Percentiles rank a stretch among this genome's conserved stretches.
These are phyloP conservation scores for Lactarius tabidus DNA, from an alignment of 768 basidiomycete species.

Conservation along the genomic window DNA sequence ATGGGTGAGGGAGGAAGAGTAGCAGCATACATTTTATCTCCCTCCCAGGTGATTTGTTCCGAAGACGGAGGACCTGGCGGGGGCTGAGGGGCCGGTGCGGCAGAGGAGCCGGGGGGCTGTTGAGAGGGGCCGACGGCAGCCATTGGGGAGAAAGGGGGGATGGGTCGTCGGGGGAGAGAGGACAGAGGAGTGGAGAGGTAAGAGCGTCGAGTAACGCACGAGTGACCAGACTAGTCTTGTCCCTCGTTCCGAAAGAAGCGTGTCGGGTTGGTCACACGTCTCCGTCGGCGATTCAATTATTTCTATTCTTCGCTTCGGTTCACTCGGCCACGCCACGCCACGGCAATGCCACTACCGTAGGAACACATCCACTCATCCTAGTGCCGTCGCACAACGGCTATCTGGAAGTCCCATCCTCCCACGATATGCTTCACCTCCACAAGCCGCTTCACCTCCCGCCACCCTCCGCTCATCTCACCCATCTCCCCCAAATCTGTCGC, in stretches of 20 bases:
- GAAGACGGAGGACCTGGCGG: constrained; percentile 18
- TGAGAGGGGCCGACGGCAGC: constrained; percentile 20
- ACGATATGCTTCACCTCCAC: constrained; percentile 77
- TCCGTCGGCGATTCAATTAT: constrained; percentile 18
- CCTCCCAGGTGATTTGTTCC: constrained; percentile 62
- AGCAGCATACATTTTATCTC: constrained; percentile 72
- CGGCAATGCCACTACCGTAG: background rate
- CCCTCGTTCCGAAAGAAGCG: constrained; percentile 1
- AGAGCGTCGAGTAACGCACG: constrained; percentile 14
- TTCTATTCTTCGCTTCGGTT: constrained; percentile 11
- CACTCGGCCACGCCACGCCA: background rate
- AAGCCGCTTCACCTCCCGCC: constrained; percentile 82
- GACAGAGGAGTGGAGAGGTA: constrained; percentile 2
- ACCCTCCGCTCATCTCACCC: constrained; percentile 52
- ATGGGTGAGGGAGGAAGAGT: constrained; percentile 11
- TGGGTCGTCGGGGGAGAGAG: background rate
- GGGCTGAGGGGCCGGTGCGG: constrained; percentile 21
- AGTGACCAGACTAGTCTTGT: background rate
- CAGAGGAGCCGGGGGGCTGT: constrained; percentile 14
- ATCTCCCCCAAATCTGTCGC: constrained; percentile 53
- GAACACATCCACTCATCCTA: constrained; percentile 34
- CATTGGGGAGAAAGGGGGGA: constrained; percentile 9
- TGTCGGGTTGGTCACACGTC: constrained; percentile 5
- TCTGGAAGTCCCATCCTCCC: constrained; percentile 85
- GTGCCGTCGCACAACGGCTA: constrained; percentile 77